Percentiles rank a stretch among this genome's conserved stretches.
These are phyloP conservation scores for Tuber brumale DNA, from an alignment of 495 filamentous ascomycete species.

Conservation along the genomic window DNA sequence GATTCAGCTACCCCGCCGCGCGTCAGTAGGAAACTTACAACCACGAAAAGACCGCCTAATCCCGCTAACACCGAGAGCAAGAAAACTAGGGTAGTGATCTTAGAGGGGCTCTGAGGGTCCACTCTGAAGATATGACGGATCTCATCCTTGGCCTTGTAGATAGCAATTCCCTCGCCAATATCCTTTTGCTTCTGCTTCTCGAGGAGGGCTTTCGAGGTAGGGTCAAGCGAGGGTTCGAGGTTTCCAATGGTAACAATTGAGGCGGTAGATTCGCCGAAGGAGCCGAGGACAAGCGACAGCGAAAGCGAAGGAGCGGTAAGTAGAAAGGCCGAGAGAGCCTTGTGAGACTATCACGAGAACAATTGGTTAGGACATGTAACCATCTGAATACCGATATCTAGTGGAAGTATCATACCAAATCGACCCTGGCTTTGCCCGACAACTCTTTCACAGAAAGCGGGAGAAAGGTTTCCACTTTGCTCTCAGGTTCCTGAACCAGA, in stretches of 20 bases:
- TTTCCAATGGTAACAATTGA: conserved; percentile 26
- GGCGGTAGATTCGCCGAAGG: conserved; percentile 57
- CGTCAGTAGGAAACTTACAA: conserved; percentile 50
- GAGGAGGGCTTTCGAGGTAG: conserved; percentile 51
- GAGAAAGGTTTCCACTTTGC: conserved; percentile 81
- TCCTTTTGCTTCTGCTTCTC: conserved; percentile 49
- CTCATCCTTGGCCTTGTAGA: conserved; percentile 46
- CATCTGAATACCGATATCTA: background rate
- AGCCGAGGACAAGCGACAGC: conserved; percentile 75
- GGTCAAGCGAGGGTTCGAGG: conserved; percentile 47
- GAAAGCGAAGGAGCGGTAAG: conserved; percentile 61
- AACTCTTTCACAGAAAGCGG: conserved; percentile 72
- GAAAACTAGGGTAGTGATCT: conserved; percentile 74
- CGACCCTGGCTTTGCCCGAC: conserved; percentile 59
- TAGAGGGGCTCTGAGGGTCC: conserved; percentile 73
- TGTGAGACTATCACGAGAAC: conserved; percentile 60
- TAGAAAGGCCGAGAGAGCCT: conserved; percentile 82
- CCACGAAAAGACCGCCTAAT: conserved; percentile 62
- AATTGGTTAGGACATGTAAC: conserved; percentile 37
- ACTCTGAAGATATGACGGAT: conserved; percentile 88
- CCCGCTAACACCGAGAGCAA: conserved; percentile 61
- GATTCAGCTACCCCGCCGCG: background rate
- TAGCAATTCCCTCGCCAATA: conserved; percentile 30
- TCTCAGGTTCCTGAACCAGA: conserved; percentile 63
- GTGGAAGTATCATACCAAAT: conserved; percentile 54